These are phyloP conservation scores for Lithospermum erythrorhizon DNA, from an alignment of 257 asterid genomes.

Conservation along the genomic window DNA sequence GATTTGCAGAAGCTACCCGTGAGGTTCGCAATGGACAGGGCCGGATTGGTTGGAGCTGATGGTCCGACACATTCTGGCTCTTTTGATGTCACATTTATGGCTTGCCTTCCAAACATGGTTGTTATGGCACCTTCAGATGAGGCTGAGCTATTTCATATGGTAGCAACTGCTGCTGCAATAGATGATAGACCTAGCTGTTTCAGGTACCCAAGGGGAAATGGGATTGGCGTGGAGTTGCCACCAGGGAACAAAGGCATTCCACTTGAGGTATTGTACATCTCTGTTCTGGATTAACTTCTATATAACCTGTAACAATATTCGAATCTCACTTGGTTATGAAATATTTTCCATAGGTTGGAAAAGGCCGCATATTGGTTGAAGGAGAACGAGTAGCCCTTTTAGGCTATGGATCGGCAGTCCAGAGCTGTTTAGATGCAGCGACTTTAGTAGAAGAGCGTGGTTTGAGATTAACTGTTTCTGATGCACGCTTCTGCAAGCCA, in stretches of 20 bases:
- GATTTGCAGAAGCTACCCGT: constrained; percentile 97
- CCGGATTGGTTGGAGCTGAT: constrained; percentile 93
- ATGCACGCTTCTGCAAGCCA: constrained; percentile 96
- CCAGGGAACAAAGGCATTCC: constrained; percentile 80
- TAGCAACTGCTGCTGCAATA: constrained; percentile 91
- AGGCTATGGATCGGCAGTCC: constrained; percentile 84
- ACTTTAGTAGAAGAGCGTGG: constrained; percentile 47
- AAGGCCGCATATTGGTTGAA: constrained; percentile 63
- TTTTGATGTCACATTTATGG: constrained; percentile 77
- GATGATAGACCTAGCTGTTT: constrained; percentile 91
- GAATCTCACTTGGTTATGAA: background rate
- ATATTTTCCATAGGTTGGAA: constrained; percentile 46
- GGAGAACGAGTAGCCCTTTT: constrained; percentile 91
- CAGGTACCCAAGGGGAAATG: constrained; percentile 91
- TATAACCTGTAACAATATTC: background rate
- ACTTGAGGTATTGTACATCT: constrained; percentile 47
- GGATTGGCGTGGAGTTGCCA: constrained; percentile 68
- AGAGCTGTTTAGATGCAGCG: constrained; percentile 85
- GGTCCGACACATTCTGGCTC: constrained; percentile 97
- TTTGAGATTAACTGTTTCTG: constrained; percentile 63
- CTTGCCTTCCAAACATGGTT: constrained; percentile 98
- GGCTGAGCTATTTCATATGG: constrained; percentile 88
- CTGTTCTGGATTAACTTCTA: background rate
- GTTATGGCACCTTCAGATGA: constrained; percentile 98
- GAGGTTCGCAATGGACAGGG: constrained; percentile 93